These are phyloP conservation scores for Dothidotthia symphoricarpi DNA, from an alignment of 2,329 filamentous ascomycete genomes.

Conservation along the genomic window DNA sequence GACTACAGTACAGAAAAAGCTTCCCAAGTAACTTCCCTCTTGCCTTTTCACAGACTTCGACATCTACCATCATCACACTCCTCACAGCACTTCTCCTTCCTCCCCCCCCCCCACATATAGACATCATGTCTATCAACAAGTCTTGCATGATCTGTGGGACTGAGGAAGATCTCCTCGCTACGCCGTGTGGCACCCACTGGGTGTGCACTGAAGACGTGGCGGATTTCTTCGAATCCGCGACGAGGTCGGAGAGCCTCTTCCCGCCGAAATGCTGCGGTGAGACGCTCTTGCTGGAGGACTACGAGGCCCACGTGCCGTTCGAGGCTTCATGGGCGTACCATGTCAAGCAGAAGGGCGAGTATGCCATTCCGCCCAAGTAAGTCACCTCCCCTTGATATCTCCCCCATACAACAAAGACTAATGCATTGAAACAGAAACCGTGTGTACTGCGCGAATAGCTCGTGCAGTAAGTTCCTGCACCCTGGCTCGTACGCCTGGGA, in stretches of 20 bases:
- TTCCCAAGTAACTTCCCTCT: too few species aligned
- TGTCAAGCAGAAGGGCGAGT: slow-evolving; percentile 30
- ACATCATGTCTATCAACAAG: too few species aligned
- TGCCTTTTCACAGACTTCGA: too few species aligned
- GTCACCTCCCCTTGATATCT: slow-evolving; percentile 1
- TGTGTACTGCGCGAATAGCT: slow-evolving; percentile 24
- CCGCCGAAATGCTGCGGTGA: slow-evolving; percentile 31
- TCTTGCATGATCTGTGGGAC: slow-evolving; percentile 25
- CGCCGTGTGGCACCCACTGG: slow-evolving; percentile 26
- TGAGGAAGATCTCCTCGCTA: slow-evolving; percentile 18
- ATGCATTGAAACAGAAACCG: slow-evolving; percentile 19
- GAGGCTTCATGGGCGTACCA: slow-evolving; percentile 21
- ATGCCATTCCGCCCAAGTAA: slow-evolving; percentile 28
- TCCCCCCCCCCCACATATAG: too few species aligned
- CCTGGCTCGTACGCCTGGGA: slow-evolving; percentile 20
- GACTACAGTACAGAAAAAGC: too few species aligned
- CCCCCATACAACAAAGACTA: background rate
- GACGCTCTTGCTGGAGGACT: slow-evolving; percentile 24
- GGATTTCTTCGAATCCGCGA: slow-evolving; percentile 26
- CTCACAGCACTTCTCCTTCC: too few species aligned
- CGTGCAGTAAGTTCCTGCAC: slow-evolving; percentile 26
- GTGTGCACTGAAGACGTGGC: slow-evolving; percentile 25
- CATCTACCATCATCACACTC: too few species aligned
- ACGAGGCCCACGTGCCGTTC: slow-evolving; percentile 19
- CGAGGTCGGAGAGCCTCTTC: slow-evolving; percentile 27